Base-by-base conservation (phyloP, 2,329 filamentous ascomycete genomes). In the Scytalidium sp. region DNA sequence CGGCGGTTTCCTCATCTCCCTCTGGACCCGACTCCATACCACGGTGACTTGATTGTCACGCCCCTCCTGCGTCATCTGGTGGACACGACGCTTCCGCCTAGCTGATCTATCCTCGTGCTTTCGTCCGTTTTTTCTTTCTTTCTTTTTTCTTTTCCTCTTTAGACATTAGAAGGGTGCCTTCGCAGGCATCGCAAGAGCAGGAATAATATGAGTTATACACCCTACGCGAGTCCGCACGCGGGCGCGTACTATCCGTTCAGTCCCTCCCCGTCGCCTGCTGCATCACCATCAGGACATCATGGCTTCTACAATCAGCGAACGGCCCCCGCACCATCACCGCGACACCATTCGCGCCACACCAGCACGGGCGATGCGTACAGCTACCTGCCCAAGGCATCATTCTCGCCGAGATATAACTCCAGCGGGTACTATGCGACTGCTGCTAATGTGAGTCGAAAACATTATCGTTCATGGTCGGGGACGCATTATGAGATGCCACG, bases 361-460 rank as follows among this genome's bases (percentile, higher is more conserved):
- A 63, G 60, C 19, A 56, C 61, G 43, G 63, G 61, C 47, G 63
- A 64, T 48, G 56, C 57, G 9, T 63, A 58, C 47, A 58, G 56
- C 29, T 58, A 57, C 47, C 58, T 57, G 8, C 49, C 51, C 19
- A 50, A 55, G 20, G 13, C 40, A 41, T 53, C 60, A 17, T 67
- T 66, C 51, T 66, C 64, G 22, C 65, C 65, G 42, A 61, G 65
- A 54, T 67, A 64, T 56, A 65, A 60, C 51, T 65, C 63, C 44
- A 64, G 55, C 51, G 65, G 65, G 57, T 53, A 64, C 49, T 67
- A 67, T 55, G 60, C 64, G 50, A 67, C 65, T 58, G 61, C 62
- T 61, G 62, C 65, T 57, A 65, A 67, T 65, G 64, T 67, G 63
- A 65, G 64, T 65, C 60, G 63, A 63, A 65, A 64, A 51, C 49